Evolutionary conservation across 202 grass and related monocot genomes (phyloP).

Genomic region (Saccharum hybrid): DNA sequence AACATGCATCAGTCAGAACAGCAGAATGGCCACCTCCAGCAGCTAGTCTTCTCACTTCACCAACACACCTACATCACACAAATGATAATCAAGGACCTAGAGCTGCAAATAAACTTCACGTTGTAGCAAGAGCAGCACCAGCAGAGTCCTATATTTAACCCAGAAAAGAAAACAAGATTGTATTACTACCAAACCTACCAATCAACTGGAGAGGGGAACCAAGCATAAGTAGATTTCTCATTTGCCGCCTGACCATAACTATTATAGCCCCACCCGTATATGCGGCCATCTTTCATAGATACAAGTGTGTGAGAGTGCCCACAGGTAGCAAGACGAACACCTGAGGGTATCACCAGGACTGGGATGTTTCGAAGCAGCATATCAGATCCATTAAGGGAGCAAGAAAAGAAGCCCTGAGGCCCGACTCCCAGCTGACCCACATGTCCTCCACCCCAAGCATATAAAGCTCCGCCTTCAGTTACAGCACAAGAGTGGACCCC

Average conservation of each 20-base stretch:
- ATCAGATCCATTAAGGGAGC: constrained; percentile 57
- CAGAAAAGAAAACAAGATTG: not conserved
- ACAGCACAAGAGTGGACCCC: constrained; percentile 90
- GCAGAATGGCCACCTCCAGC: constrained; percentile 93
- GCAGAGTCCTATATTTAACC: not conserved
- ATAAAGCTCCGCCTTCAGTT: constrained; percentile 75
- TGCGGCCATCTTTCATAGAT: constrained; percentile 76
- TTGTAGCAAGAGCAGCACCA: constrained; percentile 11
- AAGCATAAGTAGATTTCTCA: constrained; percentile 76
- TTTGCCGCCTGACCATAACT: constrained; percentile 92
- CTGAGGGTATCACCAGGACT: constrained; percentile 65
- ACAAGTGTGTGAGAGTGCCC: constrained; percentile 92
- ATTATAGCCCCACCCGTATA: constrained; percentile 98
- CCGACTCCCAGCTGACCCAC: constrained; percentile 79
- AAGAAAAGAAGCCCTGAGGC: constrained; percentile 71
- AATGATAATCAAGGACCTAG: constrained; percentile 18
- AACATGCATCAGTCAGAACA: constrained; percentile 87
- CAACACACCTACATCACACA: constrained; percentile 70
- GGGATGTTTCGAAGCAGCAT: constrained; percentile 79
- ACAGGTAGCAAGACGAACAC: constrained; percentile 73
- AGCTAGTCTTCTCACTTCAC: constrained; percentile 85
- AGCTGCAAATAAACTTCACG: not conserved
- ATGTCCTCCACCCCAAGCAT: constrained; percentile 83
- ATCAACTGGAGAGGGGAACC: constrained; percentile 93
- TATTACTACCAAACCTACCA: constrained; percentile 56